Evolutionary conservation across 305 asterid species (phyloP).

Genomic region (Fraxinus xanthoxyloides): DNA sequence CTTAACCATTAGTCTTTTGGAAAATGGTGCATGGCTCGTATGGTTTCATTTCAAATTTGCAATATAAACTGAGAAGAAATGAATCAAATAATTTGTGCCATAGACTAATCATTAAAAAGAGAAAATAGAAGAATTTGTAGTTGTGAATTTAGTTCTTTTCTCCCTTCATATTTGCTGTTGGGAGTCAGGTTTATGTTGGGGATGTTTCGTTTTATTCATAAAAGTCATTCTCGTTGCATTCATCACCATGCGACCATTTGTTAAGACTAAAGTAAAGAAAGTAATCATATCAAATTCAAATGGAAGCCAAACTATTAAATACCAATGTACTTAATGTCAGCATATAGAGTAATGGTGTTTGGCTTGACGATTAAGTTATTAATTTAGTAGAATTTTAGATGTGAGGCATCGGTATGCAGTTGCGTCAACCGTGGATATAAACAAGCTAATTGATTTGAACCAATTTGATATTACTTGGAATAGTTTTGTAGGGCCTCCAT

Average conservation of each 20-base stretch:
- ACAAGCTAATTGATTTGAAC: not conserved
- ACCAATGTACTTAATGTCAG: not conserved
- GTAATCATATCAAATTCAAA: not conserved
- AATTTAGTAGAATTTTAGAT: not conserved
- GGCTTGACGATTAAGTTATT: not conserved
- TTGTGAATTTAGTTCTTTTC: not conserved
- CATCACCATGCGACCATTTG: not conserved
- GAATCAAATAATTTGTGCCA: not conserved
- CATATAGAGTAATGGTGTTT: not conserved
- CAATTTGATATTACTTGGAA: not conserved
- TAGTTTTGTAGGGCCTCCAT: not conserved
- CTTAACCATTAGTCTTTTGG: not conserved
- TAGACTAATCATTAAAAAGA: not conserved
- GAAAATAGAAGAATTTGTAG: not conserved
- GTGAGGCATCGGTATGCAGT: not conserved
- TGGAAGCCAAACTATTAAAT: not conserved
- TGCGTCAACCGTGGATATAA: not conserved
- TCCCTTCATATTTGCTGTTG: not conserved
- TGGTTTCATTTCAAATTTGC: not conserved
- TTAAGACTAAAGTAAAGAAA: not conserved
- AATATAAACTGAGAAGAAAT: not conserved
- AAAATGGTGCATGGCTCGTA: not conserved
- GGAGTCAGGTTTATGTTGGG: not conserved
- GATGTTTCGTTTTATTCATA: not conserved
- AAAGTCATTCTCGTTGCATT: not conserved